A percentile compares a stretch with the other conserved stretches of the same genome.
phyloP scores from a whole-genome alignment of 2,329 filamentous ascomycete species.

The Pestalotiopsis fici region DNA sequence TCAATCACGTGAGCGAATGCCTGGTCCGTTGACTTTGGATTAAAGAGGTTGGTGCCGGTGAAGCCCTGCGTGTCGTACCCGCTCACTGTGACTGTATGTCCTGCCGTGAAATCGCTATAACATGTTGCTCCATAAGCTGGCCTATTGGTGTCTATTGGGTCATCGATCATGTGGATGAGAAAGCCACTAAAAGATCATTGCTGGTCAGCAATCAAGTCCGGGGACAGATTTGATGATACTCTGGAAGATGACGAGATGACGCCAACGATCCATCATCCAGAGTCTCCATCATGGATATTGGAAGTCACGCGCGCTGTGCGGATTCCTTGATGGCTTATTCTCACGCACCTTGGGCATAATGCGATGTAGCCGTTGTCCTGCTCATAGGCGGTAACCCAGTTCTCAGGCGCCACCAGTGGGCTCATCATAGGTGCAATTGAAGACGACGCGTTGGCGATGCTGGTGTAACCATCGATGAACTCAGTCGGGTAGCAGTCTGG shows the following conservation, averaged over 20 bases:
- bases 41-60: conserved; percentile 8
- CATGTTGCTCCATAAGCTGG: conserved; percentile 24
- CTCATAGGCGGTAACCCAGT: conserved; percentile 13
- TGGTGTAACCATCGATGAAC: conserved; percentile 20
- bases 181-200: background rate
- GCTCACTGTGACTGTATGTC: conserved; percentile 13
- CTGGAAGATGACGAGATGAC: no score
- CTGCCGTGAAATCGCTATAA: conserved; percentile 16
- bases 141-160: conserved; percentile 16
- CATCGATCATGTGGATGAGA: conserved; percentile 2
- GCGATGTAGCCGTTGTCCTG: conserved; percentile 17
- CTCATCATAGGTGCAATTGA: conserved; percentile 22
- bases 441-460: conserved; percentile 12
- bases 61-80: conserved; percentile 12
- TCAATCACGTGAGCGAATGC: conserved; percentile 22
- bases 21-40: conserved; percentile 12
- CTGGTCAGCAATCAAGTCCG: background rate
- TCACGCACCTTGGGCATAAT: conserved; percentile 19
- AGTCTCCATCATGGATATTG: background rate
- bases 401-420: conserved; percentile 19
- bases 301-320: no score
- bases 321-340: background rate
- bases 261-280: background rate
- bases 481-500: conserved; percentile 22
- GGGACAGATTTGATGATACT: background rate